Evolutionary conservation across 2,329 filamentous ascomycete genomes (phyloP).

Genomic region (Fusarium coffeatum): DNA sequence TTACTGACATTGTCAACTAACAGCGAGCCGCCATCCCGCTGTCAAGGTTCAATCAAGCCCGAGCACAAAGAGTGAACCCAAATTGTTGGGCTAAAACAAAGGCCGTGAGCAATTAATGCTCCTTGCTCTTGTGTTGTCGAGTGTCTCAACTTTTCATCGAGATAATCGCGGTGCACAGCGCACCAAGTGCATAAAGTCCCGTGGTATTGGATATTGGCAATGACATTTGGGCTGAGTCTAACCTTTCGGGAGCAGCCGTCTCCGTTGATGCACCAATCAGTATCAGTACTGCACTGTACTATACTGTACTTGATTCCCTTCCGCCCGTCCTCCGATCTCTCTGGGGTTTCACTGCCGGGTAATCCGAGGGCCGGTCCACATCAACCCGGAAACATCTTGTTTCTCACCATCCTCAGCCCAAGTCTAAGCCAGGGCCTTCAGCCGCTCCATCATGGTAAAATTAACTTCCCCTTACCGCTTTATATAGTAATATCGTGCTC

Average conservation of each 20-base stretch:
- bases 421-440: conserved; percentile 21
- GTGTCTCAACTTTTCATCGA: conserved; percentile 1
- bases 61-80: conserved; percentile 10
- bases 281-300: not conserved
- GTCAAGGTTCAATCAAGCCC: conserved; percentile 13
- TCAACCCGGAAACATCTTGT: conserved; percentile 7
- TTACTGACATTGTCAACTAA: conserved; percentile 7
- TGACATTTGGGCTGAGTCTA: not conserved
- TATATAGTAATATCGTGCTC: conserved; percentile 1
- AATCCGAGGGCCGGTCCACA: conserved; percentile 11
- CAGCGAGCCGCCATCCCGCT: conserved; percentile 30
- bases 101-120: conserved; percentile 28
- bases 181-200: conserved; percentile 7
- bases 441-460: conserved; percentile 12
- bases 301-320: not conserved
- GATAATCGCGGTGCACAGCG: conserved; percentile 10
- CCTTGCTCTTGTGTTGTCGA: conserved; percentile 21
- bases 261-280: conserved; percentile 13
- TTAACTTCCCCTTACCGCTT: not conserved
- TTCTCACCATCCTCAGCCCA: conserved; percentile 1
- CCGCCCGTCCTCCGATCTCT: conserved; percentile 11
- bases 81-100: conserved; percentile 10
- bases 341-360: conserved; percentile 13
- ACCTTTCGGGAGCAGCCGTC: conserved; percentile 11
- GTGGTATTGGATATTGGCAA: not conserved